Conservation (phyloP, 2,329 filamentous ascomycete species). For the Zasmidium citrigriseum region DNA sequence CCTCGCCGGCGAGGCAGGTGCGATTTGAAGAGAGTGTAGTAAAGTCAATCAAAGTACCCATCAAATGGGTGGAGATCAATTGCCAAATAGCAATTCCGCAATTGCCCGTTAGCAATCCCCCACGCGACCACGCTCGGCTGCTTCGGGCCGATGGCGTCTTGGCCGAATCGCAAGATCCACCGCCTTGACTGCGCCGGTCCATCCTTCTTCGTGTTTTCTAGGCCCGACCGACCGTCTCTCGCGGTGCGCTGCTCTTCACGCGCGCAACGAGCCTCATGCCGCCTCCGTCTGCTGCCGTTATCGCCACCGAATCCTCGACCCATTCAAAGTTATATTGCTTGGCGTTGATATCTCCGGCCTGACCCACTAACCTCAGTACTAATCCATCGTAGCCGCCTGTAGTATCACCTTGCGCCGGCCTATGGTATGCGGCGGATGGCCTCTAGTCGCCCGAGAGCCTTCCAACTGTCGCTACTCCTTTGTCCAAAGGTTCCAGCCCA, state of each 20-base stretch:
- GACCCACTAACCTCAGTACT: not conserved
- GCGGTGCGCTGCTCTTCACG: too few species aligned
- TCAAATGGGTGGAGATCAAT: too few species aligned
- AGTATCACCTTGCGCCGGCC: not conserved
- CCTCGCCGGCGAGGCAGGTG: too few species aligned
- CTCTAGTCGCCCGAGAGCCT: not conserved
- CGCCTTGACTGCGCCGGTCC: not conserved
- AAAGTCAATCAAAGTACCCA: too few species aligned
- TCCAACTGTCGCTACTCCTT: not conserved
- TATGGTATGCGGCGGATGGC: not conserved
- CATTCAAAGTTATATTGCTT: not conserved
- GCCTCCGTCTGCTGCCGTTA: not conserved
- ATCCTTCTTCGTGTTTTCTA: not conserved
- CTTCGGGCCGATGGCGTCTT: not conserved
- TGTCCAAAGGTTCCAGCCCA: not conserved
- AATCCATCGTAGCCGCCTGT: not conserved
- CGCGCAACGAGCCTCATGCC: too few species aligned
- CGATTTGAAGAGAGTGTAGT: too few species aligned
- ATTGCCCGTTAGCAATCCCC: too few species aligned
- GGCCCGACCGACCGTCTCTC: too few species aligned
- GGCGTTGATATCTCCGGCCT: not conserved
- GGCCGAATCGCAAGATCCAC: not conserved
- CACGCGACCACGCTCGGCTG: too few species aligned
- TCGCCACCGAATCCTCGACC: not conserved
- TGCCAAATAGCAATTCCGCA: too few species aligned